Base-by-base conservation (phyloP, 805 yeast genomes). In the Schizosaccharomyces cryophilus region DNA sequence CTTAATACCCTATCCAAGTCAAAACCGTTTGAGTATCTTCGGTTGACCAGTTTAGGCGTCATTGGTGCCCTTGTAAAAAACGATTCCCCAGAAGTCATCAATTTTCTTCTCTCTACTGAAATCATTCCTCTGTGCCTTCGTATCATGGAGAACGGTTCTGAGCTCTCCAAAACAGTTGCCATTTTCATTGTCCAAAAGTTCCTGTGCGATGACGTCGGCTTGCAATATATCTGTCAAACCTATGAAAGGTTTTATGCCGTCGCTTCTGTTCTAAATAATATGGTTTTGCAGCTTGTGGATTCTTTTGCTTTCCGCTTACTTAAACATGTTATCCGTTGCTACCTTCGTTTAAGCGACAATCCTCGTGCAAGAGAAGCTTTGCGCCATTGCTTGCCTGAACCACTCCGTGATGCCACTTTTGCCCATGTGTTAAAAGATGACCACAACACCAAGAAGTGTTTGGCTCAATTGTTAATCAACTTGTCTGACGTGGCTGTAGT, bases 51-150 rank as follows among this genome's bases (percentile, higher is more conserved):
- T 61, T 78, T 90, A 63, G 98, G 98, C 48, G 98, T 90, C 5
- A 86, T 90, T 69, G 98, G 98, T 24, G 97, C 98, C 0, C 75
- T 90, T 62, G 97, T 93, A 30, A 90, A 93, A 67, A 90, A 89
- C 70, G 98, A 90, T 68, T 85, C 95, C 3, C 87, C 95, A 17
- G 95, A 90, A 66, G 97, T 90, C 55, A 89, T 93, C 64, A 85
- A 85, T 64, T 90, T 93, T 68, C 73, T 90, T 67, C 75, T 90
- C 56, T 83, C 95, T n/a, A 93, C 98, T 0, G 98, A 90, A 70
- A 90, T 93, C 66, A 94, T 93, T 42, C 98, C 98, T 4, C 73
- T 93, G 62, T 93, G 98, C 70, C 75, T 90, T 63, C 83, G 93
- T 67, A 90, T 93, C 64, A 90, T 90, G 95, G 97, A 90, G 70